Evolutionary conservation across 2,329 filamentous ascomycete genomes (phyloP), one percentile per base, ranked within the genome.

Genomic region (Fusarium anthophilum): DNA sequence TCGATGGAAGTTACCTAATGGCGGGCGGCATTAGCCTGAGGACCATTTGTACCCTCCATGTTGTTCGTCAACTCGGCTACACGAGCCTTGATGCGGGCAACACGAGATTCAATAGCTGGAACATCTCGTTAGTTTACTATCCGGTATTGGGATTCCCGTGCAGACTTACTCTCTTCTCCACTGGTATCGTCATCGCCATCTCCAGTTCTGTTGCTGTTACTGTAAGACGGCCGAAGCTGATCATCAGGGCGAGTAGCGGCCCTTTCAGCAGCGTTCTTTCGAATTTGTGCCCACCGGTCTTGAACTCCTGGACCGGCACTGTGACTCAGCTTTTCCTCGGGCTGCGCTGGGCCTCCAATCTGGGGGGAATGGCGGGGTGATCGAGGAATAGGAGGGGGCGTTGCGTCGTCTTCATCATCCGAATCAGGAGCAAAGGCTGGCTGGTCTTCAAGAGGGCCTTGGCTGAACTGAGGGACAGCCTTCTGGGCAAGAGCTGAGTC

Each of bases 11-110:
- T 43, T 63, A 32, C 56, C 74, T 71, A 77, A 47, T 72, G 77
- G 47, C 73, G 77, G 24, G 73, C 38, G 38, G 66, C 54, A 44
- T 69, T 51, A 39, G 75, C 57, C 28, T 80, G 77, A 32, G 87
- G 85, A 12, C 79, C 81, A 45, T 78, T 79, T 39, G 82, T 82
- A 48, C 84, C 86, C 79, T 96, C 93, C 89, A 94, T 94, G 82
- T 93, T 94, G 77, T 93, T 93, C 5, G 96, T 99, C 77, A 99
- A 85, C 82, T 98, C 95, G 59, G 96, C 96, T 66, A 99, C 96
- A 71, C 96, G 92, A 69, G 96, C 96, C 85, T 98, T 98, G 88
- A 99, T 99, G 73, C 96, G 93, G 55, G 96, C 96, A 68, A 98
- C 96, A 75, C 96, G 94, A 55, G 95, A 95, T 83, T 99, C 96